Evolutionary conservation across 768 basidiomycete species (phyloP).

Genomic region (Leucosporidium scottii): DNA sequence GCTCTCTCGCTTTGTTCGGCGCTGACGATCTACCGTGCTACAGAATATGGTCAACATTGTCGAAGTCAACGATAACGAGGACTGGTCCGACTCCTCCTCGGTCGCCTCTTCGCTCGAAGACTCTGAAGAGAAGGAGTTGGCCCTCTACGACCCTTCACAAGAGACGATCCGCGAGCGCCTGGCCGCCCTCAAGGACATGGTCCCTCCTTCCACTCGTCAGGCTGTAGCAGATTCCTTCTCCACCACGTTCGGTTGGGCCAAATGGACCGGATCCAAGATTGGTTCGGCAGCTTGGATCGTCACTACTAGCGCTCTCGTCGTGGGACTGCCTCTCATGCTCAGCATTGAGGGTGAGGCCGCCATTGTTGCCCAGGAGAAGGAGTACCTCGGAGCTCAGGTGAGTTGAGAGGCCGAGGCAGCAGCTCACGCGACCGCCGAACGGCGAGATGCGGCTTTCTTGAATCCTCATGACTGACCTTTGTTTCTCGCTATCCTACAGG

Average conservation of each 20-base stretch:
- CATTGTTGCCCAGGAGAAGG: constrained; percentile 86
- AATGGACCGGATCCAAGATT: constrained; percentile 60
- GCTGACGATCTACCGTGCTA: no score
- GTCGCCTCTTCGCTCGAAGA: constrained; percentile 57
- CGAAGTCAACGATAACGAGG: constrained; percentile 48
- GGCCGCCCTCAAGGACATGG: constrained; percentile 87
- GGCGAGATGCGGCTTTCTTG: no score
- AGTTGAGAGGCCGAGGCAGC: not conserved
- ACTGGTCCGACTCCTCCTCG: constrained; percentile 58
- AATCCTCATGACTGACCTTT: no score
- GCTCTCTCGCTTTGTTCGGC: no score
- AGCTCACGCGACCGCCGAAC: no score
- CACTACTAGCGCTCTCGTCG: constrained; percentile 85
- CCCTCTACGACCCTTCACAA: constrained; percentile 48
- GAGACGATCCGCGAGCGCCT: constrained; percentile 84
- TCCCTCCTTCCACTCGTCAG: constrained; percentile 82
- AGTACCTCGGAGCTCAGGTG: constrained; percentile 42
- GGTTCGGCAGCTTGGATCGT: constrained; percentile 92
- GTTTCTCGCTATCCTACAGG: no score
- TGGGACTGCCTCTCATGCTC: constrained; percentile 86
- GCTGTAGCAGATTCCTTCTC: constrained; percentile 57
- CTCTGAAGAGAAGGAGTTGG: constrained; percentile 34
- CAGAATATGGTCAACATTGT: no score
- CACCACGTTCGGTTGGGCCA: constrained; percentile 58
- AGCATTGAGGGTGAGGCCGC: constrained; percentile 94